Evolutionary conservation across 306 rosid genomes (phyloP).

Genomic region (Vigna mungo): DNA sequence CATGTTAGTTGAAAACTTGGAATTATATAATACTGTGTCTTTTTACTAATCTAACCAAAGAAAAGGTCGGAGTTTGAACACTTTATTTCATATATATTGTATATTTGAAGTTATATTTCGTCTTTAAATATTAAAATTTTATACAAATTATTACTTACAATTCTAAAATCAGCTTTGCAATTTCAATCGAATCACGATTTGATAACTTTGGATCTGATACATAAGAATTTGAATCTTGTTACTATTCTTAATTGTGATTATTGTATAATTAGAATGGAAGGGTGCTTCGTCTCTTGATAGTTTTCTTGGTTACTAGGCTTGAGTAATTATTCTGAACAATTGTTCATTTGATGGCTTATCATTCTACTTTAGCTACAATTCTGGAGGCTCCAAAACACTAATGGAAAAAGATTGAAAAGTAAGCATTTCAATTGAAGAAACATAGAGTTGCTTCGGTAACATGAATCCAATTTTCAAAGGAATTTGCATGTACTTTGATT

Average conservation of each 20-base stretch:
- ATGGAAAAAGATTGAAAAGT: neutral
- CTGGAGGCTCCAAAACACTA: neutral
- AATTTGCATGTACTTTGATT: slow-evolving; percentile 14
- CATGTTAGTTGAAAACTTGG: slow-evolving; percentile 2
- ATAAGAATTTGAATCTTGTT: slow-evolving; percentile 33
- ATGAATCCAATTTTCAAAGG: slow-evolving; percentile 8
- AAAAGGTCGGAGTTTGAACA: neutral
- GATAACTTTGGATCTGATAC: neutral
- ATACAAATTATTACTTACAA: neutral
- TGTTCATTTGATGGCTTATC: slow-evolving; percentile 22
- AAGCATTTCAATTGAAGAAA: slow-evolving; percentile 27
- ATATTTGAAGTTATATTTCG: neutral
- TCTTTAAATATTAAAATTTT: neutral
- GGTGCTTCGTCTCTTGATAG: slow-evolving; percentile 13
- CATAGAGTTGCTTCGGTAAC: slow-evolving; percentile 24
- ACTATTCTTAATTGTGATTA: slow-evolving; percentile 4
- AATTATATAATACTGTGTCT: slow-evolving; percentile 18
- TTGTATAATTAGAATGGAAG: slow-evolving; percentile 25
- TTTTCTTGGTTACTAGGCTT: slow-evolving; percentile 22
- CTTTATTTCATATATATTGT: neutral
- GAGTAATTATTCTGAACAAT: slow-evolving; percentile 7
- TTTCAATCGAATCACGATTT: neutral
- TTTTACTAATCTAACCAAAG: slow-evolving; percentile 15
- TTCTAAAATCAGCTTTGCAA: neutral
- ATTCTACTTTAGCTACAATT: slow-evolving; percentile 17